Evolutionary conservation across 2,329 filamentous ascomycete species (phyloP), one percentile per base, ranked within the genome.

Genomic region (Cladosporium sp.): DNA sequence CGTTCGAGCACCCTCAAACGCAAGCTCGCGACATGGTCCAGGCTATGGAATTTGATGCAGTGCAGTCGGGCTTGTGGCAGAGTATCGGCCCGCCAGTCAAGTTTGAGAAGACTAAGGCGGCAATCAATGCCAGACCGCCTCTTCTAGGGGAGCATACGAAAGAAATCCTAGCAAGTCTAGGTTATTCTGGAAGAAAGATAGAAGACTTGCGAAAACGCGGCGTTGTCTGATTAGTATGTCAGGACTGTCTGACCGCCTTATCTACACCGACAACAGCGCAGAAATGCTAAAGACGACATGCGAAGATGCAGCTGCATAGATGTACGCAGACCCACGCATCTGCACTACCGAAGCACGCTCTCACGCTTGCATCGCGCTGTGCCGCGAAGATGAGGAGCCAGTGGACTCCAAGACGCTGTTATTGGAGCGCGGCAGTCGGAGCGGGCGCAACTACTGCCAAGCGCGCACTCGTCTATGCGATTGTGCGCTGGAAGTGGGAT

Each of bases 1-100:
- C 74, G 0, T 79, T 80, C 60, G 63, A 69, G 5, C 78, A 80
- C 62, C 75, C 76, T 5, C 77, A 81, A 61, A 73, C 73, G 0
- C 40, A 63, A 17, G 77, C 76, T 0, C 68, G 76, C 25, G 64
- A 72, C 14, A 59, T 59, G 58, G 50, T 59, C 1, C 58, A 50
- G 43, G 17, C 40, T 5, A 15, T 59, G 34, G 37, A 54, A 22
- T 67, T 63, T 61, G 63, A 66, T 47, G 66, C 65, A 19, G 51
- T 65, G 12, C 58, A 55, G 20, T 64, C 61, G 19, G 65, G 66
- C 3, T 58, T 66, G 47, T 65, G 66, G 65, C 65, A 67, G 51
- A 63, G 58, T 28, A 65, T 70, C 45, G 68, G 67, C 1, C 55
- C 59, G 43, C 56, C 66, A 22, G 65, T 70, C 28, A 69, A 69